Base-by-base conservation (phyloP, 257 asterid species). In the Nicotiana attenuata region DNA sequence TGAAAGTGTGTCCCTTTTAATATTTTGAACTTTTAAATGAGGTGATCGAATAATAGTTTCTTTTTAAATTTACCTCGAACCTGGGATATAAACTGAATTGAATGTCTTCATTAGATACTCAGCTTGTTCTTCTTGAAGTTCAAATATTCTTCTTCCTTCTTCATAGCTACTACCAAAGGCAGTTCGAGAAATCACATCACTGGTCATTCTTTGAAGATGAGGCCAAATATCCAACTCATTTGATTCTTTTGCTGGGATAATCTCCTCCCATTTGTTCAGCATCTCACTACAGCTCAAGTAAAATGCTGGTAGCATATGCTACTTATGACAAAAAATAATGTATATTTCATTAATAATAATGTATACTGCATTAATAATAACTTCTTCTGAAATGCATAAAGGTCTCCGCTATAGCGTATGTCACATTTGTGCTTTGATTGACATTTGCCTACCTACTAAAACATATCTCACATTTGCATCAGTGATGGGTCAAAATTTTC, bases 101-200 rank as follows among this genome's bases (percentile, higher is more conserved):
- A 13, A 20, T 14, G 76, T 73, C 57, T 81, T 45, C 50, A 82
- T 24, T 10, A 78, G 28, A 85, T 77, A 80, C 73, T 83, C 83
- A 8, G 89, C 86, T 35, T 85, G 91, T 83, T 88, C 88, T 57
- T 55, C 68, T 65, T 88, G 91, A 26, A 83, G 89, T 50, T 81
- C 90, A 33, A 90, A 88, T 64, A 90, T 85, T 50, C 15, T 85
- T 85, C 84, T 82, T 38, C 91, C 93, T 85, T 90, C 91, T 82
- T 85, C 83, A 57, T 86, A 90, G 78, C 81, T 88, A 53, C 92
- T 86, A 5, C 91, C 91, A 85, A 90, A 90, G 10, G 90, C 88
- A 10, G 92, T 82, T 0, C 92, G 86, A 3, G 92, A 88, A 50
- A 90, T 85, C 5, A 86, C 89, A 73, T 87, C 91, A 26, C 87